Base-by-base conservation (phyloP, 1,139 yeast genomes). In the Saccharomycopsis phalli region DNA sequence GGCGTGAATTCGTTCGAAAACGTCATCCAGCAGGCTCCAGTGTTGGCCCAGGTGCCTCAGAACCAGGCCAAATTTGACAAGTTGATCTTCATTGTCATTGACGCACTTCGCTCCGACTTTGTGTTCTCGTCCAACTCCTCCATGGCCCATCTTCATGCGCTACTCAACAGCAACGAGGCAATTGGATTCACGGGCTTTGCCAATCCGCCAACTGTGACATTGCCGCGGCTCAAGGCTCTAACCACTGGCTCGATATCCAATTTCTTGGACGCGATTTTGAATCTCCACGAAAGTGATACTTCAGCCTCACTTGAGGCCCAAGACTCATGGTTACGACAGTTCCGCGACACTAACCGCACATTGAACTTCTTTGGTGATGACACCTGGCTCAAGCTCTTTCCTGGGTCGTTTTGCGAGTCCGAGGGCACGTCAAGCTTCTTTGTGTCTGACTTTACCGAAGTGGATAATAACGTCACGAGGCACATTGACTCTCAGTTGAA, bases 351-450 rank as follows among this genome's bases (percentile, higher is more conserved):
- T 2, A 63, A 62, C 23, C 71, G 70, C 51, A 68, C 61, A 40
- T 64, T 91, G 31, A 80, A 86, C 53, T 86, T 91, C 71, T 91
- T 74, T 62, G 99, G 99, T 20, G 98, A 91, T 58, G 98, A 91
- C 56, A 91, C 98, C 1, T 93, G 98, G 99, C 62, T 88, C 49
- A 88, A 87, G 55, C 66, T 91, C 36, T 93, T 87, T 51, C 91
- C 91, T 0, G 64, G 61, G 3, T 64, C 65, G 46, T 68, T 68
- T 50, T 65, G 66, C 22, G 66, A 69, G 42, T 62, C 58, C 18
- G 98, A 91, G 37, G 98, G 98, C 1, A 91, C 98, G 0, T 79
- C 83, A 37, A 84, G 96, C 37, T 93, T 91, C 55, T 91, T 83
- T 56, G 98, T 93, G 1, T 79, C 93, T 46, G 97, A 93, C 54